These are phyloP conservation scores for Geosmithia morbida DNA, from an alignment of 2,329 filamentous ascomycete species.

Conservation along the genomic window DNA sequence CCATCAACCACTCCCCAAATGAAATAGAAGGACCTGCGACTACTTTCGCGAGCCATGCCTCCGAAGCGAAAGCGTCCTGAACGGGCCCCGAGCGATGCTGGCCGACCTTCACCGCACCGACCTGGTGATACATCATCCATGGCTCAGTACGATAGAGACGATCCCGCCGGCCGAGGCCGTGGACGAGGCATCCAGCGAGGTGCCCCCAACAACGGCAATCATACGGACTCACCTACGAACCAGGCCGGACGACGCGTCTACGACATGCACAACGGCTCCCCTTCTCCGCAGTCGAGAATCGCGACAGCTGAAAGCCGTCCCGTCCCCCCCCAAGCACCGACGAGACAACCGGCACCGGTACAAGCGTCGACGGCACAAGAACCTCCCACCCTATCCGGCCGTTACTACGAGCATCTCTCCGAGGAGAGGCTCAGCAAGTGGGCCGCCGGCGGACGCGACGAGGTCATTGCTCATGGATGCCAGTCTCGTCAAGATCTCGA, in stretches of 20 bases:
- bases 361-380: slow-evolving; percentile 6
- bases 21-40: slow-evolving; percentile 10
- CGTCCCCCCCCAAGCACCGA: slow-evolving; percentile 5
- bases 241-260: neutral
- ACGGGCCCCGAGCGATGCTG: slow-evolving; percentile 30
- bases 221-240: neutral
- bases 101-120: slow-evolving; percentile 47
- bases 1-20: slow-evolving; percentile 12
- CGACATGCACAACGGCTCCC: slow-evolving; percentile 1
- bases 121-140: slow-evolving; percentile 38
- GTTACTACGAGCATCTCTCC: slow-evolving; percentile 64
- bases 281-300: neutral
- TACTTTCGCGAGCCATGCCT: slow-evolving; percentile 28
- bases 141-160: slow-evolving; percentile 43
- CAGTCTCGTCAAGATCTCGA: slow-evolving; percentile 55
- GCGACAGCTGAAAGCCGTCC: slow-evolving; percentile 5
- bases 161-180: slow-evolving; percentile 29
- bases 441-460: slow-evolving; percentile 50
- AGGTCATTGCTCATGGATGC: slow-evolving; percentile 49
- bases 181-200: slow-evolving; percentile 22
- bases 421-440: slow-evolving; percentile 54
- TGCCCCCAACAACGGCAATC: slow-evolving; percentile 2
- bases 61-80: slow-evolving; percentile 46
- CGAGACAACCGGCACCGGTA: slow-evolving; percentile 6
- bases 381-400: slow-evolving; percentile 28